Conservation (phyloP, 805 yeast species). For the Schizosaccharomyces lindneri region DNA sequence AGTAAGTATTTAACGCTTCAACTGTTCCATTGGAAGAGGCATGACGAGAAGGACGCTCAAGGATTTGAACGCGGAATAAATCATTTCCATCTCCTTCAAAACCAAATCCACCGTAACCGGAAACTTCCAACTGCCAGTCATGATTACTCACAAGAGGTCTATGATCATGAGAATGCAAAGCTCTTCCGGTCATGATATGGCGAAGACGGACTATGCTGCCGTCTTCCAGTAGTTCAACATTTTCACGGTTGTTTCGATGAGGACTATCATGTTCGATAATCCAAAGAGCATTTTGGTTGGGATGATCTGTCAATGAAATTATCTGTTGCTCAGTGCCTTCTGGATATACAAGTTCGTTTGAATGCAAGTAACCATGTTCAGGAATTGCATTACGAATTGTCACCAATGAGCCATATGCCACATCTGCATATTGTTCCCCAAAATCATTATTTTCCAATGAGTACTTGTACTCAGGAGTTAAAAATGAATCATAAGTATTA, state of each 20-base stretch:
- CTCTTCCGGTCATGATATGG: slow-evolving; percentile 43
- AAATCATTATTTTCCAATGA: slow-evolving; percentile 23
- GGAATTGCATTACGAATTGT: slow-evolving; percentile 46
- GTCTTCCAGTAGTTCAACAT: slow-evolving; percentile 24
- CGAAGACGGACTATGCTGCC: slow-evolving; percentile 38
- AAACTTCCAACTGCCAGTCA: slow-evolving; percentile 69
- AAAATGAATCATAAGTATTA: slow-evolving; percentile 35
- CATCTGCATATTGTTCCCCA: slow-evolving; percentile 31
- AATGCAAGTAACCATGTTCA: slow-evolving; percentile 57
- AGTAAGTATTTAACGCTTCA: slow-evolving; percentile 38
- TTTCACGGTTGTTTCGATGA: slow-evolving; percentile 12
- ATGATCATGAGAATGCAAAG: slow-evolving; percentile 42
- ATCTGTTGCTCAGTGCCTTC: slow-evolving; percentile 53
- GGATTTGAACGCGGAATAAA: slow-evolving; percentile 37
- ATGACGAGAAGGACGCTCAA: slow-evolving; percentile 15
- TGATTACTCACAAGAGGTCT: slow-evolving; percentile 80
- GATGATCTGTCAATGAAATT: slow-evolving; percentile 43
- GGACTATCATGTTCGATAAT: slow-evolving; percentile 18
- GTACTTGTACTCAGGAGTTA: slow-evolving; percentile 46
- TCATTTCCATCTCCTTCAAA: slow-evolving; percentile 44
- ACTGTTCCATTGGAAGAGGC: slow-evolving; percentile 18
- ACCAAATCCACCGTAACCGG: slow-evolving; percentile 39
- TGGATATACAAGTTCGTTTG: slow-evolving; percentile 39
- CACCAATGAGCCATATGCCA: slow-evolving; percentile 47
- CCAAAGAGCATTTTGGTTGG: slow-evolving; percentile 54